Percentiles rank a stretch among this genome's conserved stretches.
Conservation (phyloP, 371 early-diverging fungal genomes). For the Haplosporangium sp. region DNA sequence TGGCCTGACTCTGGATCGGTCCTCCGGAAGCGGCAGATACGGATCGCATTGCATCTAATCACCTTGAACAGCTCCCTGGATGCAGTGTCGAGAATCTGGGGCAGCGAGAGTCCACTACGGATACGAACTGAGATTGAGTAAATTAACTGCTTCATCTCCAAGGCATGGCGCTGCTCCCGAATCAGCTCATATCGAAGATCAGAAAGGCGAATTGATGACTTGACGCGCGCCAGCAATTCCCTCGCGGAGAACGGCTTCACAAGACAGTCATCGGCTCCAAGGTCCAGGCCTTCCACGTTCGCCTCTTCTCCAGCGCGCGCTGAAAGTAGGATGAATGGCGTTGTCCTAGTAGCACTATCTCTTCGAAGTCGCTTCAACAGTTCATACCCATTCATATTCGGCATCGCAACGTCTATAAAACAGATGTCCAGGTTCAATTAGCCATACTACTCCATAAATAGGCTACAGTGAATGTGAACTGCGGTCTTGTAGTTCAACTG, state of each 20-base stretch:
- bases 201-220: slow-evolving; percentile 56
- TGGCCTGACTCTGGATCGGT: slow-evolving; percentile 56
- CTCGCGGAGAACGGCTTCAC: slow-evolving; percentile 62
- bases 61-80: slow-evolving; percentile 49
- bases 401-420: slow-evolving; percentile 61
- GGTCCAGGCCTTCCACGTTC: slow-evolving; percentile 60
- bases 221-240: slow-evolving; percentile 62
- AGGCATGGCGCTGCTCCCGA: slow-evolving; percentile 49
- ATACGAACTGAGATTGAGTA: slow-evolving; percentile 55
- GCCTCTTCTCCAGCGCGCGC: slow-evolving; percentile 62
- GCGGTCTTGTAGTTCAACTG: background rate
- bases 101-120: slow-evolving; percentile 45
- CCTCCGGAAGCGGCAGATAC: slow-evolving; percentile 58
- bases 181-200: slow-evolving; percentile 56
- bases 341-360: slow-evolving; percentile 37
- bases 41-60: slow-evolving; percentile 46
- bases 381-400: slow-evolving; percentile 62
- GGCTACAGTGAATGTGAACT: background rate
- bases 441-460: background rate
- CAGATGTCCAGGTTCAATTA: background rate
- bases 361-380: slow-evolving; percentile 53
- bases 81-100: slow-evolving; percentile 47
- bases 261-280: slow-evolving; percentile 60
- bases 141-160: slow-evolving; percentile 55
- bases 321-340: slow-evolving; percentile 63